Percentiles rank a stretch among this genome's conserved stretches.
Conservation (phyloP, 176 grass and related monocot species). For the Coix lacrymajobi region DNA sequence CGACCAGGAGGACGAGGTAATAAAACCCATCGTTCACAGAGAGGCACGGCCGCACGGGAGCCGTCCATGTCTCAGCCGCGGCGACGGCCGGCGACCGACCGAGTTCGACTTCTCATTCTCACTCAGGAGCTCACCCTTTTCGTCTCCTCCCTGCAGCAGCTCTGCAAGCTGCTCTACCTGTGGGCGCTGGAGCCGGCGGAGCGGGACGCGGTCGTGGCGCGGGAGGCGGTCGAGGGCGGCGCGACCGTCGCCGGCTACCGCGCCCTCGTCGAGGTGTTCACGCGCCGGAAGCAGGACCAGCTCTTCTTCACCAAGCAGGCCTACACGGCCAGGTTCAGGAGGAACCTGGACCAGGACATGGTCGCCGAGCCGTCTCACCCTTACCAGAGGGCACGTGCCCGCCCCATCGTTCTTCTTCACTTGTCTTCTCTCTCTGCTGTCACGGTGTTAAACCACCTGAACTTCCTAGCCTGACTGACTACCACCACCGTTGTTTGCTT, state of each 20-base stretch:
- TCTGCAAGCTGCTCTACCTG: constrained; percentile 61
- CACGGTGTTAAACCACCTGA: not conserved
- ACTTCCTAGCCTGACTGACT: too few species aligned
- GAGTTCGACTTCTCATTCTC: not conserved
- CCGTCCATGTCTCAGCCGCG: not conserved
- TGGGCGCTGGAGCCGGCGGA: constrained; percentile 80
- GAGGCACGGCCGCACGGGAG: too few species aligned
- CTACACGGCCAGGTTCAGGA: constrained; percentile 64
- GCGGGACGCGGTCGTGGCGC: constrained; percentile 62
- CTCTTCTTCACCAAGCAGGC: constrained; percentile 97
- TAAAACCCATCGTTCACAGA: too few species aligned
- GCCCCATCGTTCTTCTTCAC: not conserved
- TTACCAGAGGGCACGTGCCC: constrained; percentile 58
- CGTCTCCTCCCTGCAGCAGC: constrained; percentile 44
- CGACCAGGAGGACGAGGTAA: constrained; percentile 57
- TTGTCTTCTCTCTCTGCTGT: not conserved
- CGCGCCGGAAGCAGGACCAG: constrained; percentile 68
- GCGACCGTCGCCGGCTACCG: constrained; percentile 36
- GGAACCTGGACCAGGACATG: constrained; percentile 81
- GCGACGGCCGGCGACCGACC: not conserved
- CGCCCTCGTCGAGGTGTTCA: constrained; percentile 77
- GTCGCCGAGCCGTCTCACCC: constrained; percentile 53
- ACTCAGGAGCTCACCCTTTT: not conserved
- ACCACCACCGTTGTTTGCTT: not conserved
- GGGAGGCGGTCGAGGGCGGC: constrained; percentile 40